Conservation (phyloP, 306 rosid genomes). For the Canavalia gladiata region DNA sequence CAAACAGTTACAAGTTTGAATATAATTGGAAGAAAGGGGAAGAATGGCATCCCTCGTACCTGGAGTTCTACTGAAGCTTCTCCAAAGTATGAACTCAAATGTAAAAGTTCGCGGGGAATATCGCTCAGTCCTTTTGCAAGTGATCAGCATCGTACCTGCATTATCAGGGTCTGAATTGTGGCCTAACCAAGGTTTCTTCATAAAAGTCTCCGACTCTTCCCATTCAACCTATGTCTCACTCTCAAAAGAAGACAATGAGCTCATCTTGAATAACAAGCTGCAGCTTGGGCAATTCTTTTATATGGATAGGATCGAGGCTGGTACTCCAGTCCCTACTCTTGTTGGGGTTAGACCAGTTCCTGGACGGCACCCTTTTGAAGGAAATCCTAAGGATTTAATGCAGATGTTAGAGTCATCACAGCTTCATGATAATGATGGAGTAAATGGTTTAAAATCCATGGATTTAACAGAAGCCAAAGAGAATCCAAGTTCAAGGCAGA, state of each 20-base stretch:
- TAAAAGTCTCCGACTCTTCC: conserved; percentile 93
- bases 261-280: conserved; percentile 81
- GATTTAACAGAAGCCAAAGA: conserved; percentile 63
- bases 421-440: conserved; percentile 53
- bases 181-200: conserved; percentile 88
- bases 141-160: conserved; percentile 87
- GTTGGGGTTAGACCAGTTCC: conserved; percentile 77
- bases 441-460: conserved; percentile 45
- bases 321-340: conserved; percentile 85
- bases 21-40: conserved; percentile 35
- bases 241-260: conserved; percentile 81
- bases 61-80: conserved; percentile 90
- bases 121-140: conserved; percentile 87
- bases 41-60: conserved; percentile 89
- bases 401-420: conserved; percentile 80
- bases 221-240: conserved; percentile 88
- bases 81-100: conserved; percentile 74
- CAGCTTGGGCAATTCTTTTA: conserved; percentile 97
- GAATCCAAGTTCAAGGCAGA: conserved; percentile 61
- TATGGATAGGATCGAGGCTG: conserved; percentile 70
- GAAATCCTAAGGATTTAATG: conserved; percentile 94
- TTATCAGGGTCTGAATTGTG: conserved; percentile 86
- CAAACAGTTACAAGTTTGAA: conserved; percentile 29
- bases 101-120: conserved; percentile 82
- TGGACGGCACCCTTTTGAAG: conserved; percentile 84